Base-by-base conservation (phyloP, 2,329 filamentous ascomycete species). In the Camillea tinctor region DNA sequence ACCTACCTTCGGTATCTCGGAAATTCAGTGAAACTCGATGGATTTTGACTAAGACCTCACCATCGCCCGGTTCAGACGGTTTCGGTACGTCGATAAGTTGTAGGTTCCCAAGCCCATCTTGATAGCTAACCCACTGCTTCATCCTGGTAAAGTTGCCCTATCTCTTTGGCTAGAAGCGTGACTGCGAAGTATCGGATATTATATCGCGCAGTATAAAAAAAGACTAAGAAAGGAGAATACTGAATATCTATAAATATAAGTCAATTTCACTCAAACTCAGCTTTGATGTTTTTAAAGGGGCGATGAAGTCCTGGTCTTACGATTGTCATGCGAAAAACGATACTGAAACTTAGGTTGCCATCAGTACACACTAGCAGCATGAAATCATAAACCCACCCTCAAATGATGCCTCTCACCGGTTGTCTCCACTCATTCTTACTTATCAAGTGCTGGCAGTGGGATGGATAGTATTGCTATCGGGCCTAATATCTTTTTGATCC, bases 81-180 rank as follows among this genome's bases (percentile, higher is more conserved):
- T 84, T 74, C 1, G 80, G 72, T 3, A 70, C 77, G 40, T 81
- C 76, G 1, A 72, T 71, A 23, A 79, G 70, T 54, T 73, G 70
- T 24, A 88, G 76, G 61, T 83, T 82, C 54, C 85, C 81, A 21
- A 88, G 68, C 9, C 85, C 85, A 67, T 85, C 76, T 66, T 86
- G 80, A 50, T 73, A 73, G 1, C 82, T 84, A 17, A 79, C 74
- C 85, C 85, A 88, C 73, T 84, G 80, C 69, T 77, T 71, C 68
- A 69, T 71, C 6, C 61, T 61, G 48, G 13, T 17, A 1, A 19
- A 17, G 3, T 30, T 17, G 20, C 3, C n/a, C 17, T 30, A 21
- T 53, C 22, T 30, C 11, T 23, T 20, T 22, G n/a, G 2, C 20
- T 53, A 6, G 6, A 53, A 30, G 21, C 5, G 49, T 50, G 9